These are phyloP conservation scores for Mycena capillaripes DNA, from an alignment of 768 basidiomycete species.

Conservation along the genomic window DNA sequence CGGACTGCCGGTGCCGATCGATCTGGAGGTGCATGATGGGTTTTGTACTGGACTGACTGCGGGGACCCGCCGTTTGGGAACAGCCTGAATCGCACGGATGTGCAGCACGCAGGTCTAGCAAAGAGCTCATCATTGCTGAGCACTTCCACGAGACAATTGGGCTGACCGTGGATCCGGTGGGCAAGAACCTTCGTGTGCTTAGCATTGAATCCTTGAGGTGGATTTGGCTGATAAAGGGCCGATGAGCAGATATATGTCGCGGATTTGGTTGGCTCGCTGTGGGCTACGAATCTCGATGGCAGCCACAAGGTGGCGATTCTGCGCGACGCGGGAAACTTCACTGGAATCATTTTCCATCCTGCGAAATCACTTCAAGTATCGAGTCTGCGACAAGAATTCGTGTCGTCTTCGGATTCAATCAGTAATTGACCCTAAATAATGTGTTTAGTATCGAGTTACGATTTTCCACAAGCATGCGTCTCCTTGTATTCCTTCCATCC, in stretches of 20 bases:
- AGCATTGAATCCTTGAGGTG: too few relatives aligned
- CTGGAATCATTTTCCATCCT: slow-evolving; percentile 30
- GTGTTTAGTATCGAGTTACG: too few relatives aligned
- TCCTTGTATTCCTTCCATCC: slow-evolving; percentile 50
- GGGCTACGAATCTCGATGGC: slow-evolving; percentile 32
- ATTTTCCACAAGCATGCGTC: slow-evolving; percentile 41
- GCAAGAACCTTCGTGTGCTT: slow-evolving; percentile 14
- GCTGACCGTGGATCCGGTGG: slow-evolving; percentile 23
- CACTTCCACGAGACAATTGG: slow-evolving; percentile 36
- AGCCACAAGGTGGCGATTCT: slow-evolving; percentile 30
- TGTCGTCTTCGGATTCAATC: too few relatives aligned
- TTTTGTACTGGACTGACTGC: slow-evolving; percentile 33
- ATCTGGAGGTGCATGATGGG: slow-evolving; percentile 15
- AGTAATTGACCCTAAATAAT: too few relatives aligned
- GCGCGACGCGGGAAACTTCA: slow-evolving; percentile 32
- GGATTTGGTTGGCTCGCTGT: slow-evolving; percentile 31
- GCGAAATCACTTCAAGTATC: slow-evolving; percentile 3
- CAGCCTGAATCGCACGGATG: slow-evolving; percentile 34
- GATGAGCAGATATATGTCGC: slow-evolving; percentile 26
- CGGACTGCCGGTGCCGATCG: slow-evolving; percentile 31
- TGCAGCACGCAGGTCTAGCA: slow-evolving; percentile 21
- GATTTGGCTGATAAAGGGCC: background rate
- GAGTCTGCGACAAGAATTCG: too few relatives aligned
- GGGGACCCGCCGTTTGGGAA: slow-evolving; percentile 33
- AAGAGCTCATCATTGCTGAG: slow-evolving; percentile 26